Evolutionary conservation across 192 early-diverging fungal genomes (phyloP).

Genomic region (Umbelopsis isabellina): DNA sequence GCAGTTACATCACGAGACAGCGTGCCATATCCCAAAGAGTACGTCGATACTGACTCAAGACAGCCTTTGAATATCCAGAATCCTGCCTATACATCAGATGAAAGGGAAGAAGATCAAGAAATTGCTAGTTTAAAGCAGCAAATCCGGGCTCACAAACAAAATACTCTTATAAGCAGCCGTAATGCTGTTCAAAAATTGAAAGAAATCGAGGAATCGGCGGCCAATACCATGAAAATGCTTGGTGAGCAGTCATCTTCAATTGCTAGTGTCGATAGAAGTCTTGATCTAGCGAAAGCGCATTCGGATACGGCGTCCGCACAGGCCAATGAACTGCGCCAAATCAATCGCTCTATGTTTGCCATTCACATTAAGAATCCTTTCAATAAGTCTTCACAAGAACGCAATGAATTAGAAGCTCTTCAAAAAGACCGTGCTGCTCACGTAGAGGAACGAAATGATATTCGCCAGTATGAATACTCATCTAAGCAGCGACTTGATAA

Average conservation of each 20-base stretch:
- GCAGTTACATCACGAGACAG: no score
- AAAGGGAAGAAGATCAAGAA: constrained; percentile 63
- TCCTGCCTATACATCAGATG: no score
- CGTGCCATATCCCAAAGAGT: no score
- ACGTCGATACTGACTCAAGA: no score
- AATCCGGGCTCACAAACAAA: constrained; percentile 63
- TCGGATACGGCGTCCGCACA: constrained; percentile 55
- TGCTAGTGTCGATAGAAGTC: constrained; percentile 58
- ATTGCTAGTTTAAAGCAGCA: constrained; percentile 60
- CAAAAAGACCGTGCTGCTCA: constrained; percentile 56
- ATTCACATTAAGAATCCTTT: constrained; percentile 72
- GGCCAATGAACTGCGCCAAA: constrained; percentile 59
- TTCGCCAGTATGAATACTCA: constrained; percentile 54
- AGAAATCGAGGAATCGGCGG: constrained; percentile 61
- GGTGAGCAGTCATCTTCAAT: constrained; percentile 61
- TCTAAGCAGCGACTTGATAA: constrained; percentile 59
- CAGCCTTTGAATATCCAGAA: no score
- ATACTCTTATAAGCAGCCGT: constrained; percentile 67
- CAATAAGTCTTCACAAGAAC: constrained; percentile 60
- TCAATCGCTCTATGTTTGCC: constrained; percentile 77
- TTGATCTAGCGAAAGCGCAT: constrained; percentile 66
- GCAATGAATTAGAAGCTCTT: constrained; percentile 54
- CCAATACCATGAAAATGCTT: constrained; percentile 64
- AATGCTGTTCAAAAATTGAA: constrained; percentile 64
- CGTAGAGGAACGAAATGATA: constrained; percentile 53